phyloP scores from a whole-genome alignment of 169 alveolate genomes.

The Cryptosporidium baileyi region DNA sequence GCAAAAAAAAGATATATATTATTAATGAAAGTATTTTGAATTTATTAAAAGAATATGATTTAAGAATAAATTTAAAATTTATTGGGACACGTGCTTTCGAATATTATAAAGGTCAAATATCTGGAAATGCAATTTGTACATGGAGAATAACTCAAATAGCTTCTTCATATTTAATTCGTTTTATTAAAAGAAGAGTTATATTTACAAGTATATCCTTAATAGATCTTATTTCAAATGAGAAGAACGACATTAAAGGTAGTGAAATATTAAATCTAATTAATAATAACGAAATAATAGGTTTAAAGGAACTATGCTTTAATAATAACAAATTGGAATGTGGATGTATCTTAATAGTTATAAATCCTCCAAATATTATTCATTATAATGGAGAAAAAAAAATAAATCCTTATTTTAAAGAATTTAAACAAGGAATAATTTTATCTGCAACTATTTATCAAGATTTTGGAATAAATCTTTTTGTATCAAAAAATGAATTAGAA shows the following conservation, averaged over 20 bases:
- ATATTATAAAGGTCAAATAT: conserved; percentile 11
- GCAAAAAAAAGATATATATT: conserved; percentile 4
- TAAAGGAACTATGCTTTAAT: background rate
- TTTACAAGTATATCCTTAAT: conserved; percentile 6
- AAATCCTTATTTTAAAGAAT: conserved; percentile 18
- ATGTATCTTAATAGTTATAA: background rate
- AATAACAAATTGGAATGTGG: conserved; percentile 19
- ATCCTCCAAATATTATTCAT: conserved; percentile 2
- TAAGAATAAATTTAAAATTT: background rate
- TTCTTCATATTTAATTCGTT: conserved; percentile 1
- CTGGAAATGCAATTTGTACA: conserved; percentile 10
- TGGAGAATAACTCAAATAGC: conserved; percentile 35
- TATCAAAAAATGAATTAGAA: background rate
- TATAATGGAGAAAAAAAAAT: background rate
- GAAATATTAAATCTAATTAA: background rate
- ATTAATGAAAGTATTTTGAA: background rate
- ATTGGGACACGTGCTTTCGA: conserved; percentile 20
- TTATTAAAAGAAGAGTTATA: conserved; percentile 29
- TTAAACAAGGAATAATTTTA: conserved; percentile 19
- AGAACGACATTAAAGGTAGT: background rate
- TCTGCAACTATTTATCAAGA: conserved; percentile 15
- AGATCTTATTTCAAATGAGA: background rate
- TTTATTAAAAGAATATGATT: background rate
- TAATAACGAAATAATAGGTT: background rate
- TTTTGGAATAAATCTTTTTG: conserved; percentile 12